Evolutionary conservation across 352 stramenopile species (phyloP), one percentile per base, ranked within the genome.

Genomic region (Globisporangium ultimum): DNA sequence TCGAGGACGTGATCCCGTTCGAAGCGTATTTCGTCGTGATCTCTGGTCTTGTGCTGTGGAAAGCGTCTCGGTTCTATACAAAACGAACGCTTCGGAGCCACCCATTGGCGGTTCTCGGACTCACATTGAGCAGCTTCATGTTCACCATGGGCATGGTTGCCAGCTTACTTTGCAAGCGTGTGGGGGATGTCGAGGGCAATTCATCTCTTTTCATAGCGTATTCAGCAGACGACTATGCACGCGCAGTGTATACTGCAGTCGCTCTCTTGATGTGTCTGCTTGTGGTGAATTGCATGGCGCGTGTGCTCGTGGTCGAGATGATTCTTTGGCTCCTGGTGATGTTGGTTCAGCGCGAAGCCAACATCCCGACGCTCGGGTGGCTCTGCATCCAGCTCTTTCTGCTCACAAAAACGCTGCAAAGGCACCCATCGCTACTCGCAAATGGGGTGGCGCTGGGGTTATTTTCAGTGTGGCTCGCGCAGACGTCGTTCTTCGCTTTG

Each of bases 401-500:
- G 17, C 46, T 84, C 46, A 28, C 21, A 14, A 63, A 34, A 17
- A 58, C 49, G 47, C 20, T 6, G 10, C 13, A 51, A 15, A 2
- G 24, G 32, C 18, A 53, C 18, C 24, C 46, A 14, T 2, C 62
- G 47, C 58, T 55, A n/a, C 36, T 61, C 22, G 47, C 11, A 7
- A 51, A 20, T 13, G 54, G 60, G 0, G 6, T 63, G 11, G 10
- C 70, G 18, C 10, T 81, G 2, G 68, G 66, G 1, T 60, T 67
- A 17, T 22, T 87, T 4, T 55, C 61, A 17, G 17, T 76, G 28
- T 82, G 76, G 75, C 18, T 95, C n/a, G 71, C 79, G 1, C 82
- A 91, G 56, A 60, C 63, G n/a, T 60, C 80, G 14, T 96, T 96
- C 50, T 96, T 93, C 42, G 79, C 88, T 8, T 68, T 96, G 0